These are phyloP conservation scores for Boletus rubropictus DNA, from an alignment of 768 basidiomycete genomes.

Conservation along the genomic window DNA sequence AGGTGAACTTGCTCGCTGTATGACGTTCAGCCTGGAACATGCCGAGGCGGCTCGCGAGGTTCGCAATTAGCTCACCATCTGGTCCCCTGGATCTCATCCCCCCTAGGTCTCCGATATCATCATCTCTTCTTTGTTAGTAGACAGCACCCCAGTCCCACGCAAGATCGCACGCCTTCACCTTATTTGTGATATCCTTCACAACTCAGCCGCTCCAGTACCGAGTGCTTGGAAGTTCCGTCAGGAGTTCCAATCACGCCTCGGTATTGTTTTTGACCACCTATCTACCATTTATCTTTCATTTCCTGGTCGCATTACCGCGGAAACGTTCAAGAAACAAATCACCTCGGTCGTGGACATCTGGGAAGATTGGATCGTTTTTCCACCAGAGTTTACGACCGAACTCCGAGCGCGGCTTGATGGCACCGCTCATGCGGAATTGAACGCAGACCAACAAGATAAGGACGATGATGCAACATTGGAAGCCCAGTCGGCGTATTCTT, in stretches of 20 bases:
- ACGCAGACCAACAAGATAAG: constrained; percentile 25
- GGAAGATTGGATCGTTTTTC: constrained; percentile 98
- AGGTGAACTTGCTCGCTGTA: constrained; percentile 88
- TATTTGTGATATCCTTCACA: constrained; percentile 96
- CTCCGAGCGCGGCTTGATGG: constrained; percentile 75
- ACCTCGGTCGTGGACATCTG: constrained; percentile 86
- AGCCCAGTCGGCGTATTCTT: constrained; percentile 36
- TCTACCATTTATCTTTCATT: constrained; percentile 93
- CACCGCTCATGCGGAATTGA: constrained; percentile 27
- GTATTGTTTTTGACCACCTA: constrained; percentile 94
- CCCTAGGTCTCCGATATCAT: constrained; percentile 84
- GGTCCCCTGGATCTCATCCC: constrained; percentile 2
- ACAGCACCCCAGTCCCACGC: constrained; percentile 93
- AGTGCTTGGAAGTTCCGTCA: constrained; percentile 98
- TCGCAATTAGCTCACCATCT: constrained; percentile 8
- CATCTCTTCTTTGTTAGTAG: constrained; percentile 80
- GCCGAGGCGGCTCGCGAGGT: constrained; percentile 95
- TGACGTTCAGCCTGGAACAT: constrained; percentile 96
- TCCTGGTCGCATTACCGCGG: constrained; percentile 92
- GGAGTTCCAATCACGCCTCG: constrained; percentile 86
- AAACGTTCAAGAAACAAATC: constrained; percentile 93
- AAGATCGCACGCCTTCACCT: constrained; percentile 93
- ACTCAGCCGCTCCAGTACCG: constrained; percentile 88
- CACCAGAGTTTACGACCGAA: constrained; percentile 75
- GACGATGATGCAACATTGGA: constrained; percentile 15